Evolutionary conservation across 1,284 basidiomycete genomes (phyloP).

Genomic region (Puccinia horiana): DNA sequence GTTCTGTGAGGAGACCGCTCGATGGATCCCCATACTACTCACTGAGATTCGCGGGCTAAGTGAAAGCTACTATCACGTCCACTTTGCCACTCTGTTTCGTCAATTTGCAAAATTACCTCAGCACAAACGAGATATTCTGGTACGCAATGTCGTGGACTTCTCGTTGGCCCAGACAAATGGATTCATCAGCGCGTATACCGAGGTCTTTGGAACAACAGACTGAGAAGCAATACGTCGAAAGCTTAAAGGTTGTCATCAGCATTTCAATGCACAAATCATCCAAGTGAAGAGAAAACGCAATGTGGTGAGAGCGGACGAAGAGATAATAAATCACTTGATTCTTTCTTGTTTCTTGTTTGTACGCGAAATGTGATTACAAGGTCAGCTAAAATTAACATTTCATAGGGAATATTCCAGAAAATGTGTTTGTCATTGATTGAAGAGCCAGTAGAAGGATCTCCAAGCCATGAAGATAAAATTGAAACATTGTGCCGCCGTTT

Average conservation of each 20-base stretch:
- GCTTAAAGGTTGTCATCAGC: no score
- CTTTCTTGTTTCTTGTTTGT: background rate
- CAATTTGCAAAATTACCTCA: background rate
- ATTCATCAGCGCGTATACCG: background rate
- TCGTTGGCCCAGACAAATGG: no score
- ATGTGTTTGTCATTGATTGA: background rate
- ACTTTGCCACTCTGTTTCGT: background rate
- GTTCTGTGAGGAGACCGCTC: no score
- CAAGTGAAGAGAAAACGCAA: background rate
- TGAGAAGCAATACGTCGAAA: background rate
- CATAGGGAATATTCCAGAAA: background rate
- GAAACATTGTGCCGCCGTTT: background rate
- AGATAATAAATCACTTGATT: constrained; percentile 1
- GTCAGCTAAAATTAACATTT: no score
- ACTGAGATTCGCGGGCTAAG: background rate
- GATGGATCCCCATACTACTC: background rate
- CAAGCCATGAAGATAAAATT: background rate
- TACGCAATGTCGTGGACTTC: no score
- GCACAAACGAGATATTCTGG: background rate
- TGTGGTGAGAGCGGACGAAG: background rate
- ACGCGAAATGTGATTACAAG: no score
- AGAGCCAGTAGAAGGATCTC: background rate
- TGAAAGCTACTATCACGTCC: background rate
- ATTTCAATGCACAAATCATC: no score
- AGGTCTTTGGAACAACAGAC: no score